Conservation (phyloP, 805 yeast genomes). For the Wickerhamiella azymoides region DNA sequence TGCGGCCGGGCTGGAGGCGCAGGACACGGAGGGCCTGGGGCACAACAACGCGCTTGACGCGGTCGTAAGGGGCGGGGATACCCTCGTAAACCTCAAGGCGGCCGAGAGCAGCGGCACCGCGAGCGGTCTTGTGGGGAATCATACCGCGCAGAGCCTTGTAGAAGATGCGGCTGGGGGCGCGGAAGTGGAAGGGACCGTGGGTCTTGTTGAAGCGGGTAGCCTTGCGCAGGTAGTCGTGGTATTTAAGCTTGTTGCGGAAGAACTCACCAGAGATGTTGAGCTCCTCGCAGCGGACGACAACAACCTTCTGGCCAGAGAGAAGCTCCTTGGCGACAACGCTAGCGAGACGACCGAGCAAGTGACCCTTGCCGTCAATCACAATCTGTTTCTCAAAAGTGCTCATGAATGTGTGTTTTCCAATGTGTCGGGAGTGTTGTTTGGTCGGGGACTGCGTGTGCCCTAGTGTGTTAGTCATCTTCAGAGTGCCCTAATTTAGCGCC, state of each 20-base stretch:
- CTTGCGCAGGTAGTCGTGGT: slow-evolving; percentile 99
- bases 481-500: too few species aligned
- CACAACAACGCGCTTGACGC: slow-evolving; percentile 98
- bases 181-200: slow-evolving; percentile 99
- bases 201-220: slow-evolving; percentile 97
- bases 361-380: slow-evolving; percentile 98
- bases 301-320: slow-evolving; percentile 95
- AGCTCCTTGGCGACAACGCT: slow-evolving; percentile 97
- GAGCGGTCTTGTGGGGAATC: slow-evolving; percentile 99
- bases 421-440: slow-evolving; percentile 7
- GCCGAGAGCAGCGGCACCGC: slow-evolving; percentile 99
- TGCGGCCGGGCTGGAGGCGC: slow-evolving; percentile 99
- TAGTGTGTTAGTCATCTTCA: neutral
- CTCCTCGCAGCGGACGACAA: slow-evolving; percentile 91
- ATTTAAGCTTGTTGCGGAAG: slow-evolving; percentile 99
- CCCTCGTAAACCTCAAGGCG: slow-evolving; percentile 99
- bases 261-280: slow-evolving; percentile 99
- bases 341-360: slow-evolving; percentile 98
- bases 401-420: slow-evolving; percentile 28
- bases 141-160: slow-evolving; percentile 99
- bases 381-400: slow-evolving; percentile 63
- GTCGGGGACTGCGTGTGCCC: slow-evolving; percentile 1
- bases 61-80: slow-evolving; percentile 99
- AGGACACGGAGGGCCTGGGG: slow-evolving; percentile 99
- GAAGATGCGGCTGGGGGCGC: slow-evolving; percentile 99